phyloP scores from a whole-genome alignment of 352 stramenopile genomes.

The Pythium insidiosum region DNA sequence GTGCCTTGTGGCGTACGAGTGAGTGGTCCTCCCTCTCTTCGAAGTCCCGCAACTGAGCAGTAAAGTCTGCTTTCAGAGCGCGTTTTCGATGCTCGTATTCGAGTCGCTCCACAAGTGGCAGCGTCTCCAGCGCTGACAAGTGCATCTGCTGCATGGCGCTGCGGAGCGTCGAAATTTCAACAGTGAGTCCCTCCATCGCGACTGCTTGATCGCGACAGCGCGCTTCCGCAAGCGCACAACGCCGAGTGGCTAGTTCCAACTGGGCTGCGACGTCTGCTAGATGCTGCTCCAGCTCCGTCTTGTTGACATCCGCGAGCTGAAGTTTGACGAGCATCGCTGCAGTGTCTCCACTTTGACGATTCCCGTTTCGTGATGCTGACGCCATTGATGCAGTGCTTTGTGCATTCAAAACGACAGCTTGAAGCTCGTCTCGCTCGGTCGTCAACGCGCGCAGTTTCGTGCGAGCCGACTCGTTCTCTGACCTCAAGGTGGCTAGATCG shows the following conservation, averaged over 20 bases:
- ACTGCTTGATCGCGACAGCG: slow-evolving; percentile 12
- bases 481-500: slow-evolving; percentile 5
- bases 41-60: slow-evolving; percentile 55
- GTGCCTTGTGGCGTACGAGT: slow-evolving; percentile 57
- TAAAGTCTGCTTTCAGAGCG: slow-evolving; percentile 44
- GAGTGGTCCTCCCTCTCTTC: slow-evolving; percentile 61
- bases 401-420: slow-evolving; percentile 9
- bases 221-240: slow-evolving; percentile 11
- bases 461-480: slow-evolving; percentile 7
- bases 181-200: slow-evolving; percentile 11
- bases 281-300: slow-evolving; percentile 28
- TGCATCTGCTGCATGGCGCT: slow-evolving; percentile 21
- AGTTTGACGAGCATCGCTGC: slow-evolving; percentile 63
- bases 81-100: slow-evolving; percentile 74
- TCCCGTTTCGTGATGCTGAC: neutral
- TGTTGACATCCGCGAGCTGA: slow-evolving; percentile 29
- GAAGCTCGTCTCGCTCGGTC: slow-evolving; percentile 16
- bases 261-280: slow-evolving; percentile 24
- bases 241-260: slow-evolving; percentile 21
- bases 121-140: slow-evolving; percentile 15
- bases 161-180: slow-evolving; percentile 25
- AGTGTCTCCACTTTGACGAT: neutral
- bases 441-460: slow-evolving; percentile 14
- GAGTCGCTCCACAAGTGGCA: slow-evolving; percentile 17
- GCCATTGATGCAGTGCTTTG: neutral